Conservation (phyloP, 2,329 filamentous ascomycete genomes). For the Epichloe bromicola region DNA sequence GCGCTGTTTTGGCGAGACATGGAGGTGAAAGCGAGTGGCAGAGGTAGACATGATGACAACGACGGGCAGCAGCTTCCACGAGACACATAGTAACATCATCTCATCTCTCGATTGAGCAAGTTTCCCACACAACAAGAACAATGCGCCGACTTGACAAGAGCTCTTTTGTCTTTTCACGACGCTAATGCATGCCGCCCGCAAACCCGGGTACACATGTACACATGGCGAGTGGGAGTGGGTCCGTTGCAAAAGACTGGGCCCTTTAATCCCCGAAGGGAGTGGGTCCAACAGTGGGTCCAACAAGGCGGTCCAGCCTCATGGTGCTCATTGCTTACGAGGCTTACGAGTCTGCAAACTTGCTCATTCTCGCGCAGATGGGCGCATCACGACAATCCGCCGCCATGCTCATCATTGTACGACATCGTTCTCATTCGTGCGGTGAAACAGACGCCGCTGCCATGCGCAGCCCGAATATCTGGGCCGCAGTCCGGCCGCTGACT, state of each 20-base stretch:
- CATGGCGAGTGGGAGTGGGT: no score
- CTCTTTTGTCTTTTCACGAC: background rate
- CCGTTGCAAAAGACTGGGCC: no score
- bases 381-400: background rate
- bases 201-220: no score
- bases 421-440: background rate
- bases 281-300: background rate
- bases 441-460: no score
- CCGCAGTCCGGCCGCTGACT: no score
- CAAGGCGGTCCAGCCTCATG: no score
- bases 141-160: no score
- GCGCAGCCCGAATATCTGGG: no score
- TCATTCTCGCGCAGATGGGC: conserved; percentile 5
- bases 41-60: background rate
- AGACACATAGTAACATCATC: no score
- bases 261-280: no score
- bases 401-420: background rate
- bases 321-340: background rate
- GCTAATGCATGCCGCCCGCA: background rate
- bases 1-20: background rate
- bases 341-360: conserved; percentile 1
- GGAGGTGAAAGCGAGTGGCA: background rate
- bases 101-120: background rate
- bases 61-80: no score
- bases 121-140: background rate